These are phyloP conservation scores for Phytopythium mirpurense DNA, from an alignment of 352 stramenopile species.

Conservation along the genomic window DNA sequence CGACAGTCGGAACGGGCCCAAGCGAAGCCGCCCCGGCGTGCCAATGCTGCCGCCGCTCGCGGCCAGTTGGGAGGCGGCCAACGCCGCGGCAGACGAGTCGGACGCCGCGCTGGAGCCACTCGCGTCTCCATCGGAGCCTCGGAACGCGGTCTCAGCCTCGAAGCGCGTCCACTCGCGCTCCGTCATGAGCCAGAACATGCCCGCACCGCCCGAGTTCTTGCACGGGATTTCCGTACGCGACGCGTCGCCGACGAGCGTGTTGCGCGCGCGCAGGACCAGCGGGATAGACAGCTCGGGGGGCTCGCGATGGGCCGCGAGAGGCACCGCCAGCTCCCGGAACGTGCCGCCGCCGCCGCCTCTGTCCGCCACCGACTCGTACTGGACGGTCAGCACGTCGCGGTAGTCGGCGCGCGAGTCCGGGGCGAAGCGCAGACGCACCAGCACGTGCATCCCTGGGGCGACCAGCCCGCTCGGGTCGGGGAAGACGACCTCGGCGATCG, in stretches of 20 bases:
- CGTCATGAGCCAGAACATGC: conserved; percentile 67
- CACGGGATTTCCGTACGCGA: conserved; percentile 44
- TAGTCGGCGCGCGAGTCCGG: conserved; percentile 76
- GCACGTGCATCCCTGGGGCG: conserved; percentile 64
- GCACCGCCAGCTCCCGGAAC: conserved; percentile 28
- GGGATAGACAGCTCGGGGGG: conserved; percentile 68
- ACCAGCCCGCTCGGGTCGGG: conserved; percentile 41
- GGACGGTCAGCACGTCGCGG: conserved; percentile 48
- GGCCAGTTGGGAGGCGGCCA: conserved; percentile 7
- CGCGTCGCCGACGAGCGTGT: conserved; percentile 55
- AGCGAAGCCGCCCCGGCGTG: not conserved
- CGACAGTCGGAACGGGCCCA: conserved; percentile 52
- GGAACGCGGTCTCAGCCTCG: conserved; percentile 18
- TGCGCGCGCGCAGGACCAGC: conserved; percentile 41
- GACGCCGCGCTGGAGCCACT: not conserved
- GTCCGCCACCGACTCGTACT: conserved; percentile 30
- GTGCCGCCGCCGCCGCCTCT: conserved; percentile 7
- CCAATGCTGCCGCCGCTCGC: not conserved
- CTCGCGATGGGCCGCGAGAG: conserved; percentile 35
- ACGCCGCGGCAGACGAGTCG: not conserved
- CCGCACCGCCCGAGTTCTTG: conserved; percentile 53
- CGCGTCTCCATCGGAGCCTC: not conserved
- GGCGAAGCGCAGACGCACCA: conserved; percentile 52
- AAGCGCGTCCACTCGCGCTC: conserved; percentile 41
- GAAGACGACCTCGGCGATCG: conserved; percentile 43